Evolutionary conservation across 2,329 filamentous ascomycete genomes (phyloP).

Genomic region (Penicillium sclerotigenum): DNA sequence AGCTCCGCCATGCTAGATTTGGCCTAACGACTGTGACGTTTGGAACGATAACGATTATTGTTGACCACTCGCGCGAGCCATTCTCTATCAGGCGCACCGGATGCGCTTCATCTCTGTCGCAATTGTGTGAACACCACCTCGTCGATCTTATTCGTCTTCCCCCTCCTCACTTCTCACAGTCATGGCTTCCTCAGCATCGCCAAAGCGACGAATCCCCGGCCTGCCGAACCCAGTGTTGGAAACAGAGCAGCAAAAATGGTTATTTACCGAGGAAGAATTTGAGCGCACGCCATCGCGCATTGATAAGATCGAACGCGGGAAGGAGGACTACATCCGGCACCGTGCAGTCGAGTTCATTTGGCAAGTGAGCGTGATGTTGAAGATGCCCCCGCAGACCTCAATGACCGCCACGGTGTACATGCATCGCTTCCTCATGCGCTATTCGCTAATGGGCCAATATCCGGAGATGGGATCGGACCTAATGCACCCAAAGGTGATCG

Average conservation of each 20-base stretch:
- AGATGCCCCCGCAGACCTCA: slow-evolving; percentile 56
- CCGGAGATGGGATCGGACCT: slow-evolving; percentile 58
- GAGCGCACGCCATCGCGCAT: slow-evolving; percentile 77
- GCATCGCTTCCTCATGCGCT: slow-evolving; percentile 92
- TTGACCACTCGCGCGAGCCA: neutral
- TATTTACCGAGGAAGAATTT: slow-evolving; percentile 81
- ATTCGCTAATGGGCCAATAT: slow-evolving; percentile 67
- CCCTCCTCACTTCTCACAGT: slow-evolving; percentile 5
- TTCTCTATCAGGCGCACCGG: slow-evolving; percentile 14
- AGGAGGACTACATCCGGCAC: slow-evolving; percentile 75
- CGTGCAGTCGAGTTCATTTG: slow-evolving; percentile 97
- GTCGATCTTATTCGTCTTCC: neutral
- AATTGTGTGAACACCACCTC: neutral
- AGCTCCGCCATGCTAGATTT: slow-evolving; percentile 8
- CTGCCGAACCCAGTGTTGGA: slow-evolving; percentile 50
- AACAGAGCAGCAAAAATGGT: slow-evolving; percentile 71
- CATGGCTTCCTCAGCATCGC: slow-evolving; percentile 23
- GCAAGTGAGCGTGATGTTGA: slow-evolving; percentile 66
- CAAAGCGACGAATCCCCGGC: slow-evolving; percentile 32
- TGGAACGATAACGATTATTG: slow-evolving; percentile 4
- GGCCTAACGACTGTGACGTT: neutral
- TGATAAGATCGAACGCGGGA: slow-evolving; percentile 71
- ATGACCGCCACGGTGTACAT: slow-evolving; percentile 93
- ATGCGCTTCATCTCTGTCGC: slow-evolving; percentile 13
- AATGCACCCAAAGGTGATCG: slow-evolving; percentile 89